Evolutionary conservation across 2,329 filamentous ascomycete genomes (phyloP).

Genomic region (Didymella glomerata): DNA sequence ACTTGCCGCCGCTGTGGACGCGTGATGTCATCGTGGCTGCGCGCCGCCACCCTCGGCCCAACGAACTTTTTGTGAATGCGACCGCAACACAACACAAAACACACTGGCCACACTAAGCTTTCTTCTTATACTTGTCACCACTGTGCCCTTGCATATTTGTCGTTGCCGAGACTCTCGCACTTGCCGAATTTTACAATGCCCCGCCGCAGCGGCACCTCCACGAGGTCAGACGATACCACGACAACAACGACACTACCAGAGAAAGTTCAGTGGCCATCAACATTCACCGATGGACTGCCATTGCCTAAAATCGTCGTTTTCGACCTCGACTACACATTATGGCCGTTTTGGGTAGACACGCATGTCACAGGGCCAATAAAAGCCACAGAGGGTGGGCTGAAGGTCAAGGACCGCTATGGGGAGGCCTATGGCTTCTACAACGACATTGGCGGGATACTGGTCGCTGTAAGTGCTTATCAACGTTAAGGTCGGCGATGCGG

Average conservation of each 20-base stretch:
- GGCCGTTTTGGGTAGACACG: conserved; percentile 98
- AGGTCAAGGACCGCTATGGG: conserved; percentile 61
- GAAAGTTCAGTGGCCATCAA: conserved; percentile 56
- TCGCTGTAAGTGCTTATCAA: conserved; percentile 38
- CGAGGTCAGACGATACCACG: conserved; percentile 34
- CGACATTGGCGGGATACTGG: conserved; percentile 55
- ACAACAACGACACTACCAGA: conserved; percentile 49
- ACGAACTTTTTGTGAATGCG: not conserved
- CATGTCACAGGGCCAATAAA: conserved; percentile 82
- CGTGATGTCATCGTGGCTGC: conserved; percentile 18
- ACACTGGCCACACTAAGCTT: not conserved
- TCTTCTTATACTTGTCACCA: not conserved
- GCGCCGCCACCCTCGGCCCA: conserved; percentile 12
- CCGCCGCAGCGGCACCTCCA: conserved; percentile 35
- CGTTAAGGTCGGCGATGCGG: rapidly evolving
- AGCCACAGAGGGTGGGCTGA: conserved; percentile 52
- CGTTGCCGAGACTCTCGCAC: not conserved
- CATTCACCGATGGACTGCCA: conserved; percentile 72
- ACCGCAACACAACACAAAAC: not conserved
- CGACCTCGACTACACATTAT: conserved; percentile 98
- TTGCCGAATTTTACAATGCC: conserved; percentile 36
- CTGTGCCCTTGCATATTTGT: not conserved
- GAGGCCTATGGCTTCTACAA: conserved; percentile 58
- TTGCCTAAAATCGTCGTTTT: conserved; percentile 88
- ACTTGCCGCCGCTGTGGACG: not conserved